Evolutionary conservation across 2,329 filamentous ascomycete genomes (phyloP).

Genomic region (Diaporthe eres): DNA sequence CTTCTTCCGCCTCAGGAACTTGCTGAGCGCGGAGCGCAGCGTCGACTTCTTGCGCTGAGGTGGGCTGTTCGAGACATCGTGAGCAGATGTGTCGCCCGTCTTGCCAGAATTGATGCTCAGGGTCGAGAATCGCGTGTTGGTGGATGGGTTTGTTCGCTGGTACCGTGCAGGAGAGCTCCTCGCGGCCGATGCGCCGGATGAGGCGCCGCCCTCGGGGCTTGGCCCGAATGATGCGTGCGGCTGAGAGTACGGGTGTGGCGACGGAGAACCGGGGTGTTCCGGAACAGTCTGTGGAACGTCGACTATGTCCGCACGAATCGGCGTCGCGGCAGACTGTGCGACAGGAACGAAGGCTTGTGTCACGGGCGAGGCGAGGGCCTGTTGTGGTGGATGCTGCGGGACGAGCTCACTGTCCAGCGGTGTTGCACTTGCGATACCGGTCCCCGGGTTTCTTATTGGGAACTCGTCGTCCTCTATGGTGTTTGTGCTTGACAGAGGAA

Average conservation of each 20-base stretch:
- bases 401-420: conserved; percentile 43
- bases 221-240: conserved; percentile 41
- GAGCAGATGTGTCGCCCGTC: conserved; percentile 46
- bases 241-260: conserved; percentile 43
- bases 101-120: conserved; percentile 58
- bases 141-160: conserved; percentile 56
- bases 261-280: conserved; percentile 46
- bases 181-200: conserved; percentile 33
- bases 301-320: conserved; percentile 42
- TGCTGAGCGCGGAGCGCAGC: conserved; percentile 68
- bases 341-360: conserved; percentile 31
- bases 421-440: conserved; percentile 53
- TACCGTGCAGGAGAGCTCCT: conserved; percentile 46
- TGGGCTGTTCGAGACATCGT: conserved; percentile 44
- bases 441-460: conserved; percentile 62
- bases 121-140: conserved; percentile 62
- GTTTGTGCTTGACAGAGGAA: conserved; percentile 62
- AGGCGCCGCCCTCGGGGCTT: conserved; percentile 41
- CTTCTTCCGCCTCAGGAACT: conserved; percentile 71
- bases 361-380: conserved; percentile 39
- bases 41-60: conserved; percentile 71
- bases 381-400: conserved; percentile 45
- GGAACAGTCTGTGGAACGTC: conserved; percentile 43
- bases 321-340: conserved; percentile 23
- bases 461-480: conserved; percentile 68